These are phyloP conservation scores for Boletus patriciae DNA, from an alignment of 768 basidiomycete species.

Conservation along the genomic window DNA sequence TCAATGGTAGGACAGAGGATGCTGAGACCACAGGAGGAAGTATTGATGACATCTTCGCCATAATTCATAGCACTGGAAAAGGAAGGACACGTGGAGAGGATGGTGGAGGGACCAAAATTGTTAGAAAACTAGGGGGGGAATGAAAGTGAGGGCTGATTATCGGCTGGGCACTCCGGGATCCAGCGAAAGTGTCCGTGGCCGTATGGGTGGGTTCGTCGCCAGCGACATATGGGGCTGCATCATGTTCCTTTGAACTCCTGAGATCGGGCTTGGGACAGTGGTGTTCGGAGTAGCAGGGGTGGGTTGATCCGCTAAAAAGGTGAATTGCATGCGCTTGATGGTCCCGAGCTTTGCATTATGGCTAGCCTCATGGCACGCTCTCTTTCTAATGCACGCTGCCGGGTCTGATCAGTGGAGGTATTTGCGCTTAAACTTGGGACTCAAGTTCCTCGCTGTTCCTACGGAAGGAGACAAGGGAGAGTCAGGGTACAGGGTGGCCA, in stretches of 20 bases:
- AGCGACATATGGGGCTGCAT: constrained; percentile 40
- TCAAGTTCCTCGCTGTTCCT: constrained; percentile 84
- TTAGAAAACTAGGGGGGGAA: constrained; percentile 73
- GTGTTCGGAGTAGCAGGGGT: constrained; percentile 44
- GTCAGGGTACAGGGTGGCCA: constrained; percentile 19
- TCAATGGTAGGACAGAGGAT: constrained; percentile 80
- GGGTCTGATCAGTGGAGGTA: constrained; percentile 76
- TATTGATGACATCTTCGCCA: constrained; percentile 66
- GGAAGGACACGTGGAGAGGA: constrained; percentile 69
- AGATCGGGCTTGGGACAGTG: constrained; percentile 62
- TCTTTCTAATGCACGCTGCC: constrained; percentile 76
- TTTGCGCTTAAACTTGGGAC: constrained; percentile 77
- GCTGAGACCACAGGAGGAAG: constrained; percentile 53
- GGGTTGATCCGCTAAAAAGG: constrained; percentile 79
- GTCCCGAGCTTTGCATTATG: constrained; percentile 64
- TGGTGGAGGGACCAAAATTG: constrained; percentile 76
- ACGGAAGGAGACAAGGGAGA: background rate
- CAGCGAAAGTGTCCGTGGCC: constrained; percentile 26
- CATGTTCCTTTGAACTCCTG: constrained; percentile 58
- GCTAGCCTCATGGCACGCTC: constrained; percentile 73
- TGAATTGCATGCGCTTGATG: constrained; percentile 89
- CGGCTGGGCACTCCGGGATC: constrained; percentile 19
- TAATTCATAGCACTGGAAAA: constrained; percentile 69
- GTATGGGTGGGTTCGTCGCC: constrained; percentile 22
- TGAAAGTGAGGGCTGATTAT: constrained; percentile 46